Conservation (phyloP, 768 basidiomycete species). For the Nidula microcarpa region DNA sequence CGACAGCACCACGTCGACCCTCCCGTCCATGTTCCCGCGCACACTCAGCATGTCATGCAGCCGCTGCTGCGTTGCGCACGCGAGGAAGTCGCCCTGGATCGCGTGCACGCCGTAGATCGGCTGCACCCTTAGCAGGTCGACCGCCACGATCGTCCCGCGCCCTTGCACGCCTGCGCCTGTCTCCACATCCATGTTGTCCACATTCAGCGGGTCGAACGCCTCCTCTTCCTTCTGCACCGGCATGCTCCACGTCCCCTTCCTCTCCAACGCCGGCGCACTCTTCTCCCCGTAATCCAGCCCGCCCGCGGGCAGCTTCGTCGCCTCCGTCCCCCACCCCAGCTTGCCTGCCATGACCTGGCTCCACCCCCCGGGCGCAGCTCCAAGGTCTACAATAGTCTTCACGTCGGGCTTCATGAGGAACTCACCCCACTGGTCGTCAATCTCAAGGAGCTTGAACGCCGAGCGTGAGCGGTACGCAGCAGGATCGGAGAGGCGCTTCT, state of each 20-base stretch:
- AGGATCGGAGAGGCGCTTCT: conserved; percentile 27
- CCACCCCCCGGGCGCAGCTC: conserved; percentile 94
- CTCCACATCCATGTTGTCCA: conserved; percentile 22
- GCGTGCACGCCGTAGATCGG: conserved; percentile 72
- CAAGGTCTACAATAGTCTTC: conserved; percentile 75
- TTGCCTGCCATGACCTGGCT: conserved; percentile 75
- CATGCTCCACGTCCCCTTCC: background rate
- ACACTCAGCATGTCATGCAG: conserved; percentile 34
- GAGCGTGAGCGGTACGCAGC: conserved; percentile 75
- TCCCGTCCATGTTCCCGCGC: conserved; percentile 25
- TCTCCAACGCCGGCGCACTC: conserved; percentile 3
- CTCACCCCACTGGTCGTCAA: conserved; percentile 52
- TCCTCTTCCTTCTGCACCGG: conserved; percentile 10
- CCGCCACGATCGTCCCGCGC: conserved; percentile 60
- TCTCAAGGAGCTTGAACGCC: conserved; percentile 88
- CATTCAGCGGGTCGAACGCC: conserved; percentile 40
- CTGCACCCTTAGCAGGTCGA: conserved; percentile 74
- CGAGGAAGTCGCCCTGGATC: conserved; percentile 78
- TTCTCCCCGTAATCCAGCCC: conserved; percentile 1
- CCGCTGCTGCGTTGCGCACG: conserved; percentile 39
- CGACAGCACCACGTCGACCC: conserved; percentile 79
- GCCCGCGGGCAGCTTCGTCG: background rate
- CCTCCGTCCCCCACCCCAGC: conserved; percentile 43
- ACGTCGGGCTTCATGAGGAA: conserved; percentile 54
- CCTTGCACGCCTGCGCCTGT: conserved; percentile 11